Percentiles rank a stretch among this genome's conserved stretches.
Conservation (phyloP, 1,284 basidiomycete genomes). For the Fistulinella staudtii region DNA sequence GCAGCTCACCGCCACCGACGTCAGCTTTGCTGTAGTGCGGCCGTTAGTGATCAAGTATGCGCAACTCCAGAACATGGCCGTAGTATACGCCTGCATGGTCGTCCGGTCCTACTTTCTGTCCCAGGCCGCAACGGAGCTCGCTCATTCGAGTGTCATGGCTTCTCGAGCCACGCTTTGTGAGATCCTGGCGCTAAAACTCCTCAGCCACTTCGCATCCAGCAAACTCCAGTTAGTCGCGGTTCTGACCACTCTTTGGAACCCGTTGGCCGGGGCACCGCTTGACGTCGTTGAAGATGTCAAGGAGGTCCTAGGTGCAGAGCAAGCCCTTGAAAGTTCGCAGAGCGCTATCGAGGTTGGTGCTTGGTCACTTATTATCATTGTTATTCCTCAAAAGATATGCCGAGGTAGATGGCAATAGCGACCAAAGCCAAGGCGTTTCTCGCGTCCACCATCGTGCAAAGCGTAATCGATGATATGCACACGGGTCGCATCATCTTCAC, state of each 20-base stretch:
- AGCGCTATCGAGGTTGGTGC: constrained; percentile 74
- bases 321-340: constrained; percentile 53
- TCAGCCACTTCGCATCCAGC: constrained; percentile 67
- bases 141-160: constrained; percentile 66
- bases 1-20: constrained; percentile 76
- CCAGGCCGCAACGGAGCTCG: constrained; percentile 50
- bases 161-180: constrained; percentile 79
- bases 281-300: constrained; percentile 64
- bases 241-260: constrained; percentile 76
- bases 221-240: constrained; percentile 70
- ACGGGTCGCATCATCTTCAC: constrained; percentile 68
- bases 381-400: background rate
- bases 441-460: constrained; percentile 75
- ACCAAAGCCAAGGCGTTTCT: constrained; percentile 78
- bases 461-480: constrained; percentile 80
- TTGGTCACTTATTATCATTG: background rate
- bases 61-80: constrained; percentile 65
- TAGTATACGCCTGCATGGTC: constrained; percentile 73
- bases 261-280: constrained; percentile 72
- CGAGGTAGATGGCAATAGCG: constrained; percentile 74
- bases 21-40: constrained; percentile 80
- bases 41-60: constrained; percentile 81
- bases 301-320: constrained; percentile 49
- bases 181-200: constrained; percentile 81
- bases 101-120: constrained; percentile 53